Conservation (phyloP, 768 basidiomycete species). For the Tulasnella sp. region DNA sequence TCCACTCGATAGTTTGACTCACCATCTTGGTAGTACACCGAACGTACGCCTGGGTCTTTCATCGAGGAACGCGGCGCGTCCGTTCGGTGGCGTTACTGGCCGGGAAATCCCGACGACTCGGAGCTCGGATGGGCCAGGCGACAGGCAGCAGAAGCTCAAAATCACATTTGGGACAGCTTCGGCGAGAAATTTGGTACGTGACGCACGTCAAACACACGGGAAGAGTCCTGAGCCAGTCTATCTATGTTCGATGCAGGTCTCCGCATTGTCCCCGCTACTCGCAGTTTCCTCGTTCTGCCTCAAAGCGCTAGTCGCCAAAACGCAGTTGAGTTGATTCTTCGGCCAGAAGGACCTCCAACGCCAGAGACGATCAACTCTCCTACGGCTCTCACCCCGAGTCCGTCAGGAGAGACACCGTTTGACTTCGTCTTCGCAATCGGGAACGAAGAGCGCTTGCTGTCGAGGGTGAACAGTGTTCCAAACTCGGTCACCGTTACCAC, state of each 20-base stretch:
- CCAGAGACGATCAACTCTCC: conserved; percentile 17
- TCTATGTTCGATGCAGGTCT: conserved; percentile 31
- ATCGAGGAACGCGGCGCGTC: conserved; percentile 76
- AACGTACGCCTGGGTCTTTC: conserved; percentile 77
- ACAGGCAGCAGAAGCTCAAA: conserved; percentile 84
- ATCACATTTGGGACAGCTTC: conserved; percentile 76
- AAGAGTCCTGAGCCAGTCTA: background rate
- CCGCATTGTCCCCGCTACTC: conserved; percentile 70
- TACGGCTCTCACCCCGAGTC: conserved; percentile 23
- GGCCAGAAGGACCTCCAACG: conserved; percentile 30
- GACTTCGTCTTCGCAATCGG: conserved; percentile 57
- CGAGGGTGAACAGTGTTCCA: conserved; percentile 63
- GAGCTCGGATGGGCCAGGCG: conserved; percentile 74
- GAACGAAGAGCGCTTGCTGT: conserved; percentile 66
- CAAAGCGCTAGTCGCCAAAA: conserved; percentile 77
- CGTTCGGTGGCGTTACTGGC: conserved; percentile 80
- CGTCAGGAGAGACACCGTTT: conserved; percentile 29
- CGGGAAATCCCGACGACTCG: conserved; percentile 30
- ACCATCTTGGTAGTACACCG: conserved; percentile 52
- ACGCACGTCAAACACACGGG: background rate
- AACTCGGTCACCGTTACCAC: conserved; percentile 60
- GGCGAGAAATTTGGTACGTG: conserved; percentile 3
- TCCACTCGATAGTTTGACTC: background rate
- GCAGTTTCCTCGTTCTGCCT: conserved; percentile 71
- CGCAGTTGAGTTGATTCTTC: conserved; percentile 67